Evolutionary conservation across 306 rosid genomes (phyloP).

Genomic region (Astragalus glycyphyllos): DNA sequence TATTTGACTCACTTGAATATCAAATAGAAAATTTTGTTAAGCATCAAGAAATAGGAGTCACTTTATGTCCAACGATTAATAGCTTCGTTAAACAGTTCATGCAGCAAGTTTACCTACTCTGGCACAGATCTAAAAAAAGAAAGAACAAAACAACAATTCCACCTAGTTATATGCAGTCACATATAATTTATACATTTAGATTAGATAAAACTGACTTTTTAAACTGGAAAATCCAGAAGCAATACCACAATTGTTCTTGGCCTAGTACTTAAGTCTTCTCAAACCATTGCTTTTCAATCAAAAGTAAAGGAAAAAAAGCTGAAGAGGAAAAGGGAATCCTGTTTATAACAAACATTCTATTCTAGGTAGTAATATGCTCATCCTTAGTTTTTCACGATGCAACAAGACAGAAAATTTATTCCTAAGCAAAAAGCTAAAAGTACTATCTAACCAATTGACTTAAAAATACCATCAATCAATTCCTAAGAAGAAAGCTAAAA

Average conservation of each 20-base stretch:
- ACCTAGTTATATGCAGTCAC: slow-evolving; percentile 13
- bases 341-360: slow-evolving; percentile 1
- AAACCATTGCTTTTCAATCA: slow-evolving; percentile 5
- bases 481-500: neutral
- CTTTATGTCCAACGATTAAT: neutral
- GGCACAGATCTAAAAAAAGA: neutral
- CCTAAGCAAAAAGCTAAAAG: neutral
- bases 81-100: neutral
- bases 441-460: too few relatives aligned
- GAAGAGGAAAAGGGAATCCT: slow-evolving; percentile 2
- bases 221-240: slow-evolving; percentile 33
- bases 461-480: too few relatives aligned
- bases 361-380: neutral
- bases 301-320: neutral
- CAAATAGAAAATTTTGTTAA: neutral
- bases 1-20: neutral
- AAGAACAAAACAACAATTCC: slow-evolving; percentile 9
- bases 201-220: neutral
- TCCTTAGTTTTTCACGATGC: slow-evolving; percentile 33
- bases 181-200: neutral
- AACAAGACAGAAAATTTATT: neutral
- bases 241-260: neutral
- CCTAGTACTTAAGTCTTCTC: too few relatives aligned
- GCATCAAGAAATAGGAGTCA: neutral
- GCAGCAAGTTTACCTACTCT: neutral